Base-by-base conservation (phyloP, 2,329 filamentous ascomycete genomes). In the Ploettnerulaceae sp. region DNA sequence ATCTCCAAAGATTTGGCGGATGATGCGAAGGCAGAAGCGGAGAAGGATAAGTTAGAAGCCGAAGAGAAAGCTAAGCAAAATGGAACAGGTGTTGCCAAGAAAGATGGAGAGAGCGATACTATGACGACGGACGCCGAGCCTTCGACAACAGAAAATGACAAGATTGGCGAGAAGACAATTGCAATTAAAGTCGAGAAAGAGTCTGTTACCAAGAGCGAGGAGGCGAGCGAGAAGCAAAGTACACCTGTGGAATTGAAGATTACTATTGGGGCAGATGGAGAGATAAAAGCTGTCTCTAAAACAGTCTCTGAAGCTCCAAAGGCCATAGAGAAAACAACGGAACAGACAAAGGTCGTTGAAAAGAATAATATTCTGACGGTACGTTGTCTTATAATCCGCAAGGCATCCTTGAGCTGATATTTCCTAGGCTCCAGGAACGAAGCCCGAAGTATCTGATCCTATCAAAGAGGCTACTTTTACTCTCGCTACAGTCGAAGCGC, bases 1-100 rank as follows among this genome's bases (percentile, higher is more conserved):
- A 48, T 60, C 34, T 48, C 48, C 5, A 51, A 54, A 17, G 53
- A 57, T 38, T 22, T 54, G 12, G 31, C 44, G 3, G 46, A 52
- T 4, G 53, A 54, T 38, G 51, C 49, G 4, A 38, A 45, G 22
- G 26, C 17, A 1, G 42, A 45, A 15, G 29, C 24, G 6, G 47
- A 31, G 38, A 35, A 40, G 35, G 47, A 22, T n/a, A 40, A 49
- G 31, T 15, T 29, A 11, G 39, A 44, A 12, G 25, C 26, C 7
- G 48, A 49, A 34, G 41, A 26, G 7, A 31, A 26, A n/a, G n/a
- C n/a, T n/a, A n/a, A n/a, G n/a, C n/a, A n/a, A n/a, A n/a, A n/a
- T n/a, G n/a, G n/a, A n/a, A n/a, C n/a, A n/a, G n/a, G n/a, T n/a
- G n/a, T n/a, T n/a, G n/a, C n/a, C n/a, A n/a, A n/a, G n/a, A n/a